Conservation (phyloP, 2,329 filamentous ascomycete genomes). For the Hypoxylon sp. region DNA sequence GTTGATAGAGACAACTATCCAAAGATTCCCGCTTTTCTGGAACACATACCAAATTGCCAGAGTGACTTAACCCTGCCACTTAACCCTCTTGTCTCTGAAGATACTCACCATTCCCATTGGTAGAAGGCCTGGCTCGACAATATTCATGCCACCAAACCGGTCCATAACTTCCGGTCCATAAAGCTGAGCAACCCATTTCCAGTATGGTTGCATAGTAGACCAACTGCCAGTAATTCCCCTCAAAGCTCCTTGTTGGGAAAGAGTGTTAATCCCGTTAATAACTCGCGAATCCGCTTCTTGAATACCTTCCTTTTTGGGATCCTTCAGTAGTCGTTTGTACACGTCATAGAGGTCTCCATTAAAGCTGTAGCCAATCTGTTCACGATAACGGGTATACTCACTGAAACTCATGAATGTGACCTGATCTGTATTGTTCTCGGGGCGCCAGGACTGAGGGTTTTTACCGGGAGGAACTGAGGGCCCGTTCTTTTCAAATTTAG, state of each 20-base stretch:
- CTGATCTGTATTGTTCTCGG: slow-evolving; percentile 50
- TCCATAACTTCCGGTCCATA: slow-evolving; percentile 62
- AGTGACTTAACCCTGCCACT: slow-evolving; percentile 58
- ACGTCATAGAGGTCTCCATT: slow-evolving; percentile 51
- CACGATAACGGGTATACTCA: slow-evolving; percentile 61
- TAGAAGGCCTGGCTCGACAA: slow-evolving; percentile 62
- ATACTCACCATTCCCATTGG: slow-evolving; percentile 65
- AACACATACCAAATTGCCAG: neutral
- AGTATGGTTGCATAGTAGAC: slow-evolving; percentile 59
- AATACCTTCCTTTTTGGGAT: slow-evolving; percentile 52
- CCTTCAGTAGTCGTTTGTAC: slow-evolving; percentile 57
- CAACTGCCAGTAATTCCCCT: slow-evolving; percentile 51
- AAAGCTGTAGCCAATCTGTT: slow-evolving; percentile 45
- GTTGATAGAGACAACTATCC: neutral
- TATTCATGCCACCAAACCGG: slow-evolving; percentile 62
- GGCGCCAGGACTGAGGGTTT: neutral
- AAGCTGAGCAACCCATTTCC: slow-evolving; percentile 64
- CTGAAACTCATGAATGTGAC: slow-evolving; percentile 62
- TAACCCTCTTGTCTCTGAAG: slow-evolving; percentile 61
- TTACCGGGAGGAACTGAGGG: slow-evolving; percentile 13
- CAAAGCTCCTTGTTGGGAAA: slow-evolving; percentile 40
- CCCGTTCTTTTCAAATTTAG: slow-evolving; percentile 55
- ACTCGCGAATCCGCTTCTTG: slow-evolving; percentile 49
- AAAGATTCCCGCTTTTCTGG: neutral
- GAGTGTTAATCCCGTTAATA: slow-evolving; percentile 44